Percentiles rank a stretch among this genome's conserved stretches.
phyloP scores from a whole-genome alignment of 106 monocot genomes.

The Alisma plantagoaquatica region DNA sequence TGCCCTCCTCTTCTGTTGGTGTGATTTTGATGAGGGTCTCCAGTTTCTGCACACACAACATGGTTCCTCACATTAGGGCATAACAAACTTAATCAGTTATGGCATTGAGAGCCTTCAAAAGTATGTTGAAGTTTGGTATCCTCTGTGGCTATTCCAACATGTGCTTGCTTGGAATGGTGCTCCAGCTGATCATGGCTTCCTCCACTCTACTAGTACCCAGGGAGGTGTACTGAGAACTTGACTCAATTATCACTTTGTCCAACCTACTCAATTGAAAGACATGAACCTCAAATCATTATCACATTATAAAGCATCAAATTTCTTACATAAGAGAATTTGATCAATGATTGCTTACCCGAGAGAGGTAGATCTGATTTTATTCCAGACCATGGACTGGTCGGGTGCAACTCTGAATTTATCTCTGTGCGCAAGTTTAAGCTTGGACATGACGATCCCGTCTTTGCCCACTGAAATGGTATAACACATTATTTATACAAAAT shows the following conservation, averaged over 20 bases:
- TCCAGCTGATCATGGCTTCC: slow-evolving; percentile 45
- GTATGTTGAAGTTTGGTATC: slow-evolving; percentile 76
- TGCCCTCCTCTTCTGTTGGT: slow-evolving; percentile 79
- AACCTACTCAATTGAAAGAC: slow-evolving; percentile 18
- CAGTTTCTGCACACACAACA: slow-evolving; percentile 56
- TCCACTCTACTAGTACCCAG: slow-evolving; percentile 29
- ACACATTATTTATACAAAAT: too few relatives aligned
- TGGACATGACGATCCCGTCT: too few relatives aligned
- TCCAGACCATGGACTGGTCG: too few relatives aligned
- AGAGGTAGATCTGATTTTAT: too few relatives aligned
- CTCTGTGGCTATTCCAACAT: slow-evolving; percentile 82
- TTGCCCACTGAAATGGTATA: too few relatives aligned
- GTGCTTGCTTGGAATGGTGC: slow-evolving; percentile 47
- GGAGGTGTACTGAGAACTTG: slow-evolving; percentile 62
- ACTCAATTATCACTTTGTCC: slow-evolving; percentile 80
- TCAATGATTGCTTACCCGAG: too few relatives aligned
- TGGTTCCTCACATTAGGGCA: slow-evolving; percentile 45
- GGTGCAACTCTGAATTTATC: too few relatives aligned
- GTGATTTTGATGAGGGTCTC: slow-evolving; percentile 77
- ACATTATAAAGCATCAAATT: neutral
- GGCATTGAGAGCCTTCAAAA: too few relatives aligned
- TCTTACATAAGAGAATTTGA: too few relatives aligned
- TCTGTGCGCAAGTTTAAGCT: too few relatives aligned
- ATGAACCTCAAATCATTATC: neutral
- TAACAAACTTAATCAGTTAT: too few relatives aligned